Percentiles rank a stretch among this genome's conserved stretches.
Evolutionary conservation across 768 basidiomycete genomes (phyloP).

Genomic region (Plicaturopsis crispa): DNA sequence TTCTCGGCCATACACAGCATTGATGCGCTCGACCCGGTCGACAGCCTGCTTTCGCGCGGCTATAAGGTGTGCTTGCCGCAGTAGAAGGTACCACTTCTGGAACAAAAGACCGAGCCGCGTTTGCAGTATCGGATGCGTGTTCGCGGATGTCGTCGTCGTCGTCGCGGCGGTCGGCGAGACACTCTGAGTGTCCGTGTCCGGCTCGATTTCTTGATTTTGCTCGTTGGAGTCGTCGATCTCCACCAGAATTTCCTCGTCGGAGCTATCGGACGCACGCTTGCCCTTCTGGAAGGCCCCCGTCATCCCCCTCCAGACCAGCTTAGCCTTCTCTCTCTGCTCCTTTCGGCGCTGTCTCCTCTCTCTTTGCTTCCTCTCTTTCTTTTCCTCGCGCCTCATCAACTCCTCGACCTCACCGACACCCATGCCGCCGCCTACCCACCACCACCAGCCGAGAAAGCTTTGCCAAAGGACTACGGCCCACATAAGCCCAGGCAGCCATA

Average conservation of each 20-base stretch:
- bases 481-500: conserved; percentile 88
- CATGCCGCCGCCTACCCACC: conserved; percentile 96
- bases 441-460: conserved; percentile 96
- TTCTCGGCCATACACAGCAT: conserved; percentile 45
- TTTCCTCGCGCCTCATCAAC: conserved; percentile 44
- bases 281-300: conserved; percentile 33
- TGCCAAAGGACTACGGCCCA: conserved; percentile 97
- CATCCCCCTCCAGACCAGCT: conserved; percentile 52
- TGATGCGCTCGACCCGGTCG: conserved; percentile 58
- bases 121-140: conserved; percentile 19
- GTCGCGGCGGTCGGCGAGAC: not conserved
- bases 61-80: conserved; percentile 63
- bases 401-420: conserved; percentile 69
- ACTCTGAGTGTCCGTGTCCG: not conserved
- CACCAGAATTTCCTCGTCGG: not conserved
- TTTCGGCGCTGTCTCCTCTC: conserved; percentile 39
- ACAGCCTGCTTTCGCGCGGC: conserved; percentile 67
- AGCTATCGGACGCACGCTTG: conserved; percentile 2
- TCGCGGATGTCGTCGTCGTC: not conserved
- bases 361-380: conserved; percentile 40
- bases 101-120: conserved; percentile 31
- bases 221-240: conserved; percentile 5
- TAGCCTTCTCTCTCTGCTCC: conserved; percentile 45
- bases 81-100: conserved; percentile 47
- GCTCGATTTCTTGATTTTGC: not conserved